These are phyloP conservation scores for Macrophomina tecta DNA, from an alignment of 2,329 filamentous ascomycete species.

Conservation along the genomic window DNA sequence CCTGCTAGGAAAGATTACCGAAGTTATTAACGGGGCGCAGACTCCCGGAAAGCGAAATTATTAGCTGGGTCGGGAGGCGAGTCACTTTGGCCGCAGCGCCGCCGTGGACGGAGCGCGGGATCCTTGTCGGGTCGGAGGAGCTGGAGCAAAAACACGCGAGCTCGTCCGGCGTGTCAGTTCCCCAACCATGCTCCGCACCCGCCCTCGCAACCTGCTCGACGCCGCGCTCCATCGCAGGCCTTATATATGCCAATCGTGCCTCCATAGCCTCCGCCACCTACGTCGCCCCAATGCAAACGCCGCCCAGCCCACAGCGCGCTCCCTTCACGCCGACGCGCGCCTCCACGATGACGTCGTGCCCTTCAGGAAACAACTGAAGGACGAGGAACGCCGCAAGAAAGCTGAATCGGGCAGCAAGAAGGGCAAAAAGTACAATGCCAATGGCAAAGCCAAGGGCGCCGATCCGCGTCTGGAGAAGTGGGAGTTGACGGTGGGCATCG, in stretches of 20 bases:
- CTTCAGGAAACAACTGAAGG: conserved; percentile 47
- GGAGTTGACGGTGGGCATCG: conserved; percentile 95
- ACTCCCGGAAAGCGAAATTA: no score
- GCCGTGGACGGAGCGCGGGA: background rate
- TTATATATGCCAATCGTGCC: conserved; percentile 25
- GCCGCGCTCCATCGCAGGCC: background rate
- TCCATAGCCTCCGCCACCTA: background rate
- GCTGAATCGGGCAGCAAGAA: conserved; percentile 32
- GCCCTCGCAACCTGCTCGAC: conserved; percentile 4
- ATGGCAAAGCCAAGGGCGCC: conserved; percentile 21
- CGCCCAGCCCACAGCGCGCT: background rate
- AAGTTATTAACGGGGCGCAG: no score
- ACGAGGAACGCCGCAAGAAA: conserved; percentile 44
- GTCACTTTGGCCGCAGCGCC: no score
- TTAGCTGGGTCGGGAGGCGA: no score
- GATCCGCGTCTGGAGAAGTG: conserved; percentile 62
- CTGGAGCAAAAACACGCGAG: conserved; percentile 14
- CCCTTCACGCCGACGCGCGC: conserved; percentile 5
- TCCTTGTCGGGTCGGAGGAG: background rate
- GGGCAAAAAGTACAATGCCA: conserved; percentile 8
- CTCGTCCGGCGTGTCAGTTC: background rate
- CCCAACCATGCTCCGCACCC: conserved; percentile 24
- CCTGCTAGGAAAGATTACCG: no score
- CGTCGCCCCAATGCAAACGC: background rate
- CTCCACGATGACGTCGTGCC: conserved; percentile 36